Conservation (phyloP, 805 yeast species). For the Nakazawaea populi region DNA sequence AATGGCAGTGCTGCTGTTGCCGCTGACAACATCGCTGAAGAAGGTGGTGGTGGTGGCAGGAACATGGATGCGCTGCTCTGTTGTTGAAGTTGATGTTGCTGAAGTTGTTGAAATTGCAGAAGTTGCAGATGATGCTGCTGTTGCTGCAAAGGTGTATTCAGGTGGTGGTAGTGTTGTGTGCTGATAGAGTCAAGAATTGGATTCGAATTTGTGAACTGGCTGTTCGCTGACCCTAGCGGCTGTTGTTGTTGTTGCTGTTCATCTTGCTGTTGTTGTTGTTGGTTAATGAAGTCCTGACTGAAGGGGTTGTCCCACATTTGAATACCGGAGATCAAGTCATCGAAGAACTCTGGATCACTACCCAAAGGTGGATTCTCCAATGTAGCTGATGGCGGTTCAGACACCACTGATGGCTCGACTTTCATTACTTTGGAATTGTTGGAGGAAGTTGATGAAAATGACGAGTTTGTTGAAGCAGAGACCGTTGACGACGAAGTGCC, state of each 20-base stretch:
- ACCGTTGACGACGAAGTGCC: background rate
- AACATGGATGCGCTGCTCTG: background rate
- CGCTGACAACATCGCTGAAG: background rate
- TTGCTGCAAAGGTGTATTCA: background rate
- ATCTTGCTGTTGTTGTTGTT: background rate
- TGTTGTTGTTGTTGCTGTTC: background rate
- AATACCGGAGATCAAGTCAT: constrained; percentile 2
- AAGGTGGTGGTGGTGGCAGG: background rate
- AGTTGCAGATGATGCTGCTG: background rate
- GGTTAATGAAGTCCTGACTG: background rate
- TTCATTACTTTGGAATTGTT: background rate
- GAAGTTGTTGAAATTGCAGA: background rate
- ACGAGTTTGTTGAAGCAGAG: background rate
- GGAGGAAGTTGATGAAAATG: background rate
- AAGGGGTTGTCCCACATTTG: constrained; percentile 5
- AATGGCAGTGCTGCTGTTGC: background rate
- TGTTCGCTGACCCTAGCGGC: background rate
- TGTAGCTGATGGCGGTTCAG: background rate
- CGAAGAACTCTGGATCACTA: constrained; percentile 3
- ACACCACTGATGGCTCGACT: background rate
- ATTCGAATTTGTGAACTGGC: background rate
- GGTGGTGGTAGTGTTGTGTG: background rate
- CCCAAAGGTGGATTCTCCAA: background rate
- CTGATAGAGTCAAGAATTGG: background rate
- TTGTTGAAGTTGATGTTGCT: background rate